Evolutionary conservation across 805 yeast species (phyloP), one percentile per base, ranked within the genome.

Genomic region (Candida quercuum): DNA sequence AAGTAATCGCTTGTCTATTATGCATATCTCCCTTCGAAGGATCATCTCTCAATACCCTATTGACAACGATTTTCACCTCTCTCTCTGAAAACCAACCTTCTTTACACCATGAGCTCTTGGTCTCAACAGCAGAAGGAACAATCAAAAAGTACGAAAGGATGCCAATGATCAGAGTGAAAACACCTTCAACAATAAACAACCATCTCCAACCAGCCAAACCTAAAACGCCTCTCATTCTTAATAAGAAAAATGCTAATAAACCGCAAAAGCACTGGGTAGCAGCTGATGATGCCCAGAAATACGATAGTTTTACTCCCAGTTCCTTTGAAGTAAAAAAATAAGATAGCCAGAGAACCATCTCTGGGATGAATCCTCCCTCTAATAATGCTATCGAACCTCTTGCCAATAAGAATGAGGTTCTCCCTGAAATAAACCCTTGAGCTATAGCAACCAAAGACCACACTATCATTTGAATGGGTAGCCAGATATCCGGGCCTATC

Each of bases 311-410:
- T 24, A 76, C 56, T 1, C 84, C 66, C 15, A 81, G 62, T 55
- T 82, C 88, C 24, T 65, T 57, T 16, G 74, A 52, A 8, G 77
- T 81, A 60, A 73, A 82, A 56, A 81, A 82, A 54, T 79, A 81
- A 5, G 82, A 71, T 54, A 82, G 60, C 81, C 84, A 82, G 36
- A 81, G 61, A 33, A 74, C 67, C 17, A 74, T 57, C 47, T 80
- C 86, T 15, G 81, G 78, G 38, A 81, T 78, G 41, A 79, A 79
- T 0, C 86, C 86, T 38, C 86, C 86, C 54, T 80, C 78, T 11
- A 76, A 53, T 1, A 68, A 45, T 1, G 81, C 86, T 33, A 78
- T 55, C 5, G 76, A 59, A 2, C 71, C 71, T 38, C 84, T 60
- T 3, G 76, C 65, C 10, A 61, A 60, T 41, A 56, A 67, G 43